phyloP scores from a whole-genome alignment of 2,329 filamentous ascomycete genomes.

The Colletotrichum musae region DNA sequence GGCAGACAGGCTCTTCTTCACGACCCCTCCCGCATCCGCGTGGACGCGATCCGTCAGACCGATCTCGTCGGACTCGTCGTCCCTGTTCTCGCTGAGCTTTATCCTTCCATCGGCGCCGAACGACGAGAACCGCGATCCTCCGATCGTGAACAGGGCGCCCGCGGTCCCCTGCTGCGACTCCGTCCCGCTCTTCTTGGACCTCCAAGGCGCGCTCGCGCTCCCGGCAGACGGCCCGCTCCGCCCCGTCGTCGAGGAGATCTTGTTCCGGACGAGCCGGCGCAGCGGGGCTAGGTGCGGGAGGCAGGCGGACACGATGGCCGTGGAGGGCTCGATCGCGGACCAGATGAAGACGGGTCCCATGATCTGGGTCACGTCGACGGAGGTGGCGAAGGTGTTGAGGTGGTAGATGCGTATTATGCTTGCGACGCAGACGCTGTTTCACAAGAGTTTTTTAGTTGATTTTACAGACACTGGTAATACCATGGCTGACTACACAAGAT shows the following conservation, averaged over 20 bases:
- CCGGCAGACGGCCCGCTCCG: neutral
- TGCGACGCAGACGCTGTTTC: conserved; percentile 30
- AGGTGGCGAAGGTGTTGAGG: conserved; percentile 27
- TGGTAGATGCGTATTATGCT: conserved; percentile 32
- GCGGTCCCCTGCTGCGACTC: conserved; percentile 18
- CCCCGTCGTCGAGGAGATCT: conserved; percentile 7
- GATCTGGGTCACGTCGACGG: conserved; percentile 32
- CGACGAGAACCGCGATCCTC: conserved; percentile 26
- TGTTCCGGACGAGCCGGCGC: conserved; percentile 12
- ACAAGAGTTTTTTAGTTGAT: too few species aligned
- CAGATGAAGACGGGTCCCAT: conserved; percentile 49
- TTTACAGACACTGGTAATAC: too few species aligned
- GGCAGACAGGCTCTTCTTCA: neutral
- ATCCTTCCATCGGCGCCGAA: conserved; percentile 4
- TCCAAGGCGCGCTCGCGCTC: conserved; percentile 15
- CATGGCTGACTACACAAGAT: too few species aligned
- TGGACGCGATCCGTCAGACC: conserved; percentile 20
- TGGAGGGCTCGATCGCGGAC: conserved; percentile 57
- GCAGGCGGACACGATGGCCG: conserved; percentile 56
- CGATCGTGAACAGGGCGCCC: conserved; percentile 28
- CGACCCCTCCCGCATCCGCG: neutral
- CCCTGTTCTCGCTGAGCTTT: neutral
- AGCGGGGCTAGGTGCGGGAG: conserved; percentile 54
- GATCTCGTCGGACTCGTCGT: conserved; percentile 29
- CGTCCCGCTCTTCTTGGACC: neutral